Evolutionary conservation across 2,329 filamentous ascomycete species (phyloP), one percentile per base, ranked within the genome.

Genomic region (Penicillium oxalicum): DNA sequence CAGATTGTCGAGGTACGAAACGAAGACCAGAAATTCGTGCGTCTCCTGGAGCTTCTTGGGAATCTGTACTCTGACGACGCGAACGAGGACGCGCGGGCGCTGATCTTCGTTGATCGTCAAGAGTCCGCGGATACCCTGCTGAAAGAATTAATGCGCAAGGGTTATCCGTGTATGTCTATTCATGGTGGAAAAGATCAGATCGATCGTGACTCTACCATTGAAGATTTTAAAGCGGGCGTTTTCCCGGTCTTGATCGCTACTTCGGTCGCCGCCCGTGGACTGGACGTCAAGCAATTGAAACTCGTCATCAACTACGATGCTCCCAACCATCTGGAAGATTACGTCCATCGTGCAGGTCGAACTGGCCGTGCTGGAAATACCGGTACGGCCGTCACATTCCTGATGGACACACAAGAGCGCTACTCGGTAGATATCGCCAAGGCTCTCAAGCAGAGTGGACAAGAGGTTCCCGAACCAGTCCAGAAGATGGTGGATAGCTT

Each of bases 211-310:
- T 91, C 89, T 49, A 91, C 89, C 11, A 94, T 96, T 59, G 79
- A 86, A 36, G 90, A 96, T 65, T 96, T 96, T 77, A 97, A 95
- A 71, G 87, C 84, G 60, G 93, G 93, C 48, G 81, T 91, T 38
- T 82, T 94, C 41, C 91, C 91, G 0, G 86, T 98, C 48, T 77
- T 98, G 64, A 86, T 97, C 62, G 93, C 93, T 9, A 98, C 93
- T 0, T 96, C 91, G 9, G 89, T 98, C 50, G 93, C 93, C 35
- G 93, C 93, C 44, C 87, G 93, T 68, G 93, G 93, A 52, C 76
- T 98, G 36, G 93, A 98, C 67, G 91, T 98, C 39, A 95, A 96
- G 71, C 89, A 95, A 66, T 77, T 98, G 32, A 96, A 94, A 69
- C 79, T 97, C 29, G 93, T 98, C 7, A 84, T 98, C 71, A 97